phyloP scores from a whole-genome alignment of 352 stramenopile genomes.

The Pythium pyrilobum region DNA sequence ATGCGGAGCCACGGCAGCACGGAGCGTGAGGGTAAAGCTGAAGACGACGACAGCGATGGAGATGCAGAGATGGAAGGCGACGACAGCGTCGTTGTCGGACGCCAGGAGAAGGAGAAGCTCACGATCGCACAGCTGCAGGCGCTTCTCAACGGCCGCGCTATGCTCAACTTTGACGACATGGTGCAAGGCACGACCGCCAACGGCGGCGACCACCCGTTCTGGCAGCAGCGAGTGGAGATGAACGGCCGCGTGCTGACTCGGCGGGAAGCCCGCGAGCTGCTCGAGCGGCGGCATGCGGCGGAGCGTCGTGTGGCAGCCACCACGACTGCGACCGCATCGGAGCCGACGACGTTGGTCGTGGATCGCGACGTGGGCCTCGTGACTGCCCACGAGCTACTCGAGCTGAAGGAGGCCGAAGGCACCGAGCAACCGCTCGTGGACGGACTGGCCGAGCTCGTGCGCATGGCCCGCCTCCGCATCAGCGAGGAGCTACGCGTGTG shows the following conservation, averaged over 20 bases:
- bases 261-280: constrained; percentile 24
- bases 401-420: constrained; percentile 5
- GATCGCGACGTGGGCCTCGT: background rate
- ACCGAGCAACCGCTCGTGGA: background rate
- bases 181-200: background rate
- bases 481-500: constrained; percentile 13
- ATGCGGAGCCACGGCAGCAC: background rate
- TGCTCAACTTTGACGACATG: background rate
- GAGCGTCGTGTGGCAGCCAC: constrained; percentile 9
- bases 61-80: constrained; percentile 19
- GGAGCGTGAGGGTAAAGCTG: constrained; percentile 7
- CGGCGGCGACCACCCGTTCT: constrained; percentile 26
- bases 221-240: constrained; percentile 35
- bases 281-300: constrained; percentile 33
- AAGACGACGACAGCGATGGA: constrained; percentile 7
- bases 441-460: constrained; percentile 3
- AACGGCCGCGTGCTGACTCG: constrained; percentile 30
- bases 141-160: constrained; percentile 27
- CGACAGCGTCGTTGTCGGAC: constrained; percentile 30
- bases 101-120: constrained; percentile 51
- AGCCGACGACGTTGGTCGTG: constrained; percentile 13
- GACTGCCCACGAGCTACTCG: constrained; percentile 8
- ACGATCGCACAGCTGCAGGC: constrained; percentile 45
- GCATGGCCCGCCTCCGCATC: constrained; percentile 3
- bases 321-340: background rate